Evolutionary conservation across 140 eudicot species (phyloP).

Genomic region (Stevia rebaudiana): DNA sequence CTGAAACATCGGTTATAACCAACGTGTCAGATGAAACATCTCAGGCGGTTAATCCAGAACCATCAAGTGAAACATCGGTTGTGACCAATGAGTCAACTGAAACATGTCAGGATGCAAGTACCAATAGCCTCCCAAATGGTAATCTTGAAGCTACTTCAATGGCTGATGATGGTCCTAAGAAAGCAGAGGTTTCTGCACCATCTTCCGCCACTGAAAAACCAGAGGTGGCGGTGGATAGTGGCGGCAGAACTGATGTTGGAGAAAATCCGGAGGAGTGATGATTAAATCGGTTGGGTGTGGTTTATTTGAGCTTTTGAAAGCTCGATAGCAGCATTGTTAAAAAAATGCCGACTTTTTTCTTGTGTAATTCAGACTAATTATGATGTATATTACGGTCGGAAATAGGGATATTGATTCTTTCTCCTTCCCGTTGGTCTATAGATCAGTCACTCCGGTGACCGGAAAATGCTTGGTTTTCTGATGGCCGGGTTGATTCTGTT

Average conservation of each 20-base stretch:
- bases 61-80: background rate
- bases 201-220: slow-evolving; percentile 1
- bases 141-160: slow-evolving; percentile 17
- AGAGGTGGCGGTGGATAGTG: slow-evolving; percentile 3
- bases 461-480: slow-evolving; percentile 14
- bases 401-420: slow-evolving; percentile 43
- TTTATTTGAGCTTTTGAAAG: slow-evolving; percentile 17
- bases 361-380: slow-evolving; percentile 30
- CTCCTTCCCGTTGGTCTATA: slow-evolving; percentile 18
- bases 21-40: slow-evolving; percentile 30
- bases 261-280: slow-evolving; percentile 18
- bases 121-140: slow-evolving; percentile 30
- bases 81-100: slow-evolving; percentile 19
- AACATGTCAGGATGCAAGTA: slow-evolving; percentile 26
- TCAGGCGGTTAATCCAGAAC: slow-evolving; percentile 15
- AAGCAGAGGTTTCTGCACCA: slow-evolving; percentile 19
- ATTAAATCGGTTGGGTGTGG: slow-evolving; percentile 4
- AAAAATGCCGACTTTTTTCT: slow-evolving; percentile 10
- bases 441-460: slow-evolving; percentile 22
- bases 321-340: background rate
- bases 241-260: slow-evolving; percentile 13
- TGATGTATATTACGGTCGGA: slow-evolving; percentile 30
- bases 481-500: slow-evolving; percentile 26
- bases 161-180: slow-evolving; percentile 19
- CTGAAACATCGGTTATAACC: background rate